phyloP scores from a whole-genome alignment of 495 filamentous ascomycete genomes.

The Amniculicola lignicola region DNA sequence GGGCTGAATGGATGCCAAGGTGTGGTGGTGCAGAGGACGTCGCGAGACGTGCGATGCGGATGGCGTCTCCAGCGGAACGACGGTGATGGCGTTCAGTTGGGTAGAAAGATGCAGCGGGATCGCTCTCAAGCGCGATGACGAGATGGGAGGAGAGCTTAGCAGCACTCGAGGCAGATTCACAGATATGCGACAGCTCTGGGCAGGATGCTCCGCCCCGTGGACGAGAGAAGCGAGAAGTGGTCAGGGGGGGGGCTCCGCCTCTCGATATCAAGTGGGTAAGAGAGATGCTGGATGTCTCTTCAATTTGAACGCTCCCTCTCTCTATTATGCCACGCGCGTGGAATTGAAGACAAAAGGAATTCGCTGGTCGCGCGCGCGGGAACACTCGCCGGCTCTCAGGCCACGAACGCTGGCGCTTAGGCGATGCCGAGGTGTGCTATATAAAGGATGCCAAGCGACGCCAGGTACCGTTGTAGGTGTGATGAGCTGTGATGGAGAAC shows the following conservation, averaged over 20 bases:
- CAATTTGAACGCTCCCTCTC: background rate
- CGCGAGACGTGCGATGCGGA: background rate
- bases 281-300: background rate
- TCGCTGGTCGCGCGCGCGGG: background rate
- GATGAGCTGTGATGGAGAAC: too few relatives aligned
- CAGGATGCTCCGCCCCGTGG: conserved; percentile 2
- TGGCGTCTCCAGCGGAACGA: background rate
- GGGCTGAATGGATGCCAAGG: conserved; percentile 26
- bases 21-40: conserved; percentile 1
- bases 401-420: conserved; percentile 21
- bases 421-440: conserved; percentile 10
- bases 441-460: conserved; percentile 20
- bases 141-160: conserved; percentile 19
- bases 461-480: background rate
- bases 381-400: background rate
- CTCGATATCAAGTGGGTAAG: conserved; percentile 28
- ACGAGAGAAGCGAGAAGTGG: conserved; percentile 6
- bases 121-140: conserved; percentile 28
- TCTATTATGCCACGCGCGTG: too few relatives aligned
- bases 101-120: conserved; percentile 1
- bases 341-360: background rate
- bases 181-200: conserved; percentile 18
- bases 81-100: too few relatives aligned
- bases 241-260: conserved; percentile 13
- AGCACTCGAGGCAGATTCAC: conserved; percentile 35